Evolutionary conservation across 306 rosid genomes (phyloP), one percentile per base, ranked within the genome.

Genomic region (Abrus pulchellus): DNA sequence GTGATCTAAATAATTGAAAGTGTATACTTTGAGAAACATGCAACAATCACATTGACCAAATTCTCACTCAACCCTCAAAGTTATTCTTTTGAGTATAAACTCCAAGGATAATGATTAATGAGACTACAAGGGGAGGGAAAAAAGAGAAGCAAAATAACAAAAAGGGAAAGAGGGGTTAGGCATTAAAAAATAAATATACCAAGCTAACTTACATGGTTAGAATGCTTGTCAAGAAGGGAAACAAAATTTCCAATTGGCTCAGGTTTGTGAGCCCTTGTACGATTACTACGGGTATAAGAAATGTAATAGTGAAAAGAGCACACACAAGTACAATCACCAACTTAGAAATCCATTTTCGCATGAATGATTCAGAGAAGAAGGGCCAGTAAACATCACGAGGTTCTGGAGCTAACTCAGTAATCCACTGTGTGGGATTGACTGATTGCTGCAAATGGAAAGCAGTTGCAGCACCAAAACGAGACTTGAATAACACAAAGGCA

Each of bases 351-450:
- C 99, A 95, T 90, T 92, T 86, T 87, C 83, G 83, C 68, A 92
- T 75, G 85, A 95, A 93, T 9, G 99, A 86, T 64, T 93, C 86
- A 9, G 96, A 89, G 82, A 95, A 95, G 90, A 90, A 91, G 47
- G 99, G 98, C 99, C 99, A 95, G 78, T 91, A 93, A 69, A 95
- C 98, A 82, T 95, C 98, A 11, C 43, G 81, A 14, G 98, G 97
- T 83, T 89, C 98, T 34, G 99, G 99, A 86, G 99, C 99, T 71
- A 53, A 84, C 84, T 95, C 98, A 54, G 98, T 82, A 73, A 80
- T 80, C 99, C 98, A 95, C 5, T 85, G 87, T 43, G 90, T 88
- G 73, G 99, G 99, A 88, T 95, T 88, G 57, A 72, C 87, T 9
- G 99, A 93, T 80, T 88, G 98, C 80, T 81, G 91, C 80, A 95